Evolutionary conservation across 805 yeast species (phyloP), one percentile per base, ranked within the genome.

Genomic region (Vanderwaltozyma yarrowii): DNA sequence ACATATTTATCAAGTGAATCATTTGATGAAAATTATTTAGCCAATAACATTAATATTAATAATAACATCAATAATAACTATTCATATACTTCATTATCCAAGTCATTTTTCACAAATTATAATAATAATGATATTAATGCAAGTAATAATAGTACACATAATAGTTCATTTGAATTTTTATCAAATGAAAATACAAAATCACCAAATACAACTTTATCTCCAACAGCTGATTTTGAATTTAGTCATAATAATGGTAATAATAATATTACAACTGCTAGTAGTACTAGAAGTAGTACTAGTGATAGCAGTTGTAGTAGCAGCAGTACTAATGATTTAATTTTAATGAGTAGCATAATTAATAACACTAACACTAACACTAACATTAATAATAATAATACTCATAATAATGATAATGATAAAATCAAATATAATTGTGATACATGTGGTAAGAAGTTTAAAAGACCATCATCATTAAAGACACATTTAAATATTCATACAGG

Each of bases 401-500:
- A 30, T 24, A 35, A 30, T 24, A 35, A 32, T 10, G 38, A 33
- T 11, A 24, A 34, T 27, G 38, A 36, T 12, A 39, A 37, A 11
- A 38, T 34, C n/a, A 48, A 42, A 35, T 47, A 67, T 44, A 74
- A 69, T 47, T 86, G 95, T 53, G 65, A 68, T n/a, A 75, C 66
- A 47, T 86, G 95, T 61, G 78, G 75, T 16, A 85, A 85, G 55
- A 59, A 75, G 38, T 86, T 86, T 51, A 79, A 92, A 0, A 92
- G 87, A 54, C 88, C 95, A 30, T 94, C 95, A 13, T 85, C 86
- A 52, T 64, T 86, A 45, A 63, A 87, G 33, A 85, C 95, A 0
- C 95, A 86, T 62, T 62, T 74, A 53, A 67, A 94, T 45, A 69
- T 84, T 24, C 95, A 85, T 51, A 84, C 95, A 1, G 95, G 95